These are phyloP conservation scores for Medicago truncatula DNA, from an alignment of 306 rosid species.

Conservation along the genomic window DNA sequence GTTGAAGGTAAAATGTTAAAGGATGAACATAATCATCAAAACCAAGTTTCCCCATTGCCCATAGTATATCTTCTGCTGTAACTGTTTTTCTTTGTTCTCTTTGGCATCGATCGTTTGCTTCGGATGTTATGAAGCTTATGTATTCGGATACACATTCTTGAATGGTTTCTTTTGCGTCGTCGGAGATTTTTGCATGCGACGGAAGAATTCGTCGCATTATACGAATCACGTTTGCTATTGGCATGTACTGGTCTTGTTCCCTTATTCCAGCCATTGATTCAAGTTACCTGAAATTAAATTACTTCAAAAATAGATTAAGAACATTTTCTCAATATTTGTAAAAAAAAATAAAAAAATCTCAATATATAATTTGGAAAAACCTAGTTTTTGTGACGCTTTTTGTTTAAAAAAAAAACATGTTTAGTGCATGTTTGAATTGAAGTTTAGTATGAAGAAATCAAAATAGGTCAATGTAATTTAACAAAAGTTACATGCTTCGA, in stretches of 20 bases:
- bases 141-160: conserved; percentile 79
- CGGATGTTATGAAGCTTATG: conserved; percentile 76
- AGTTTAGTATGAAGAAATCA: background rate
- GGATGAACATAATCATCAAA: conserved; percentile 69
- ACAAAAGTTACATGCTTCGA: background rate
- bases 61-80: conserved; percentile 71
- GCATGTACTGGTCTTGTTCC: conserved; percentile 84
- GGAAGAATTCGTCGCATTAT: conserved; percentile 77
- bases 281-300: background rate
- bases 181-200: conserved; percentile 71
- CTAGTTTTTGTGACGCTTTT: background rate
- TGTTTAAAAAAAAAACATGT: background rate
- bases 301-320: too few species aligned
- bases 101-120: conserved; percentile 78
- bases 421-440: background rate
- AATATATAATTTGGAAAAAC: background rate
- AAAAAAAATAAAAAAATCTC: too few species aligned
- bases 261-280: conserved; percentile 32
- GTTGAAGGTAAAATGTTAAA: conserved; percentile 54
- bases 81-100: conserved; percentile 70
- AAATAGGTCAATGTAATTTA: too few species aligned
- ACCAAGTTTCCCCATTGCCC: conserved; percentile 76
- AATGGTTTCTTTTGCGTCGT: conserved; percentile 75
- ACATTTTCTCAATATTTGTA: too few species aligned
- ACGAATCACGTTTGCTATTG: conserved; percentile 75